A percentile compares a stretch with the other conserved stretches of the same genome.
Conservation (phyloP, 345 rosid genomes). For the Euphorbia tirucalli region DNA sequence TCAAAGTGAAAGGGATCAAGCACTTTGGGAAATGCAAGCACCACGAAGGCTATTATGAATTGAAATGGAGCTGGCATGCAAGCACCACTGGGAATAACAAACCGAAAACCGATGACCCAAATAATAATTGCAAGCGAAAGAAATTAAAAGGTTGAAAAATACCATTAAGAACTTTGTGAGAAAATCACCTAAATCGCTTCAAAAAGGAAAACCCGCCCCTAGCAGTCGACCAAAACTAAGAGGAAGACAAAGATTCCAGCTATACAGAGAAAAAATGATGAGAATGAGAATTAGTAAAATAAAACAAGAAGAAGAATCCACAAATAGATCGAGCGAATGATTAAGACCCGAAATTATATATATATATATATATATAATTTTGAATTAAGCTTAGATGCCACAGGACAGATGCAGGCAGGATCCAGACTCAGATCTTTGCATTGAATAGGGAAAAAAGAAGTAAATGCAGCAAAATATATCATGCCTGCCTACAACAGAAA, state of each 20-base stretch:
- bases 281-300: neutral
- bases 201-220: neutral
- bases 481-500: neutral
- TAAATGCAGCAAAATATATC: neutral
- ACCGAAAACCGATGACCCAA: neutral
- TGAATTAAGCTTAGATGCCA: neutral
- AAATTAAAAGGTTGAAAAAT: neutral
- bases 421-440: neutral
- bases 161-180: too few species aligned
- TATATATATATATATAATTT: neutral
- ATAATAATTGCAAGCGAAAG: neutral
- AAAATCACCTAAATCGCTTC: neutral
- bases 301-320: constrained; percentile 1
- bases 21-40: neutral
- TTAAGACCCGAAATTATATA: neutral
- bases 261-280: neutral
- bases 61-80: neutral
- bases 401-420: neutral
- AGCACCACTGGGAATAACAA: neutral
- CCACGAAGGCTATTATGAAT: neutral
- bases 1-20: neutral
- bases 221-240: neutral
- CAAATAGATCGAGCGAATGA: neutral
- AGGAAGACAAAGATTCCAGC: neutral
- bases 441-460: neutral